These are phyloP conservation scores for Epichloe gansuensis DNA, from an alignment of 2,329 filamentous ascomycete species.

Conservation along the genomic window DNA sequence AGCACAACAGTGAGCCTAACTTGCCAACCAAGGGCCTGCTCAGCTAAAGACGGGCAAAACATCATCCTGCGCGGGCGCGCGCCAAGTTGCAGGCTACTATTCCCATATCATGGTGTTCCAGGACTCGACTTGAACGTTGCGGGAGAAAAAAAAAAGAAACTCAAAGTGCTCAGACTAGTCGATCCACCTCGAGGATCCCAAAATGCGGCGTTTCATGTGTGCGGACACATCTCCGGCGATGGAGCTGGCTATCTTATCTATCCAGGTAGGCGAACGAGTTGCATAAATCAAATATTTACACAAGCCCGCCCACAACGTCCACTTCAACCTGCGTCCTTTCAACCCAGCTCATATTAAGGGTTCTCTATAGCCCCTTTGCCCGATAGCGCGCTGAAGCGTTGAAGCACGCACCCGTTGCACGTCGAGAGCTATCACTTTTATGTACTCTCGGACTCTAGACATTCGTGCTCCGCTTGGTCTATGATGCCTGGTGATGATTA, in stretches of 20 bases:
- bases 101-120: background rate
- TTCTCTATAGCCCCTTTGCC: conserved; percentile 4
- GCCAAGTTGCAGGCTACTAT: background rate
- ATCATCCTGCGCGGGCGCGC: background rate
- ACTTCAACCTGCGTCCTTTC: background rate
- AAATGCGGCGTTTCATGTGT: conserved; percentile 4
- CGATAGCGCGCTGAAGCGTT: background rate
- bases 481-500: conserved; percentile 6
- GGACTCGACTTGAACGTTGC: background rate
- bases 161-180: background rate
- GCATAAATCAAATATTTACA: conserved; percentile 1
- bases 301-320: conserved; percentile 1
- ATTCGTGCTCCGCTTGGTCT: conserved; percentile 1
- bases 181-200: conserved; percentile 3
- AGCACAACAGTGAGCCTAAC: background rate
- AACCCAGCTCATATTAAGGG: background rate
- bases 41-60: background rate
- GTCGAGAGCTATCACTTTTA: background rate
- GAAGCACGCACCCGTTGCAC: background rate
- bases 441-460: background rate
- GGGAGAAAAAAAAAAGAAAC: background rate
- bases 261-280: conserved; percentile 2
- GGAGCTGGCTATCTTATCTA: conserved; percentile 3
- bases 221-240: conserved; percentile 5
- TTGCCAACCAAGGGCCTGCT: background rate